Base-by-base conservation (phyloP, 768 basidiomycete genomes). In the Podaxis carcinomalis region DNA sequence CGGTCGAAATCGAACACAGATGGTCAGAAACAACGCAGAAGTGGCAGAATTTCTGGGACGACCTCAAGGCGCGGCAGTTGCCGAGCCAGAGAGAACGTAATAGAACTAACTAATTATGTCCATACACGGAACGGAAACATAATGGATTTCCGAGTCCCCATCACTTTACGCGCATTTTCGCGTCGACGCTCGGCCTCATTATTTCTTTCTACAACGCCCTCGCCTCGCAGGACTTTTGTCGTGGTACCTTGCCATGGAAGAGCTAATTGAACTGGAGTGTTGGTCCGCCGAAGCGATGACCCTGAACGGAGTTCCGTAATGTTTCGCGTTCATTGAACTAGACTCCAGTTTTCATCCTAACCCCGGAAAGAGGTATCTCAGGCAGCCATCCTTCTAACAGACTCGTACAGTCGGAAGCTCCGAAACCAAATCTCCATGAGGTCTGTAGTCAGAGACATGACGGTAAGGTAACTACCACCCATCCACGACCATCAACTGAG, bases 61-160 rank as follows among this genome's bases (percentile, higher is more conserved):
- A 58, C 21, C 14, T 56, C 21, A 21, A 46, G 16, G 27, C 35
- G 25, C 56, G 56, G 56, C 56, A 57, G 53, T 50, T 57, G 49
- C 52, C 62, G 55, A 51, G n/a, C 11, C 49, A 9, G 37, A 35
- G 5, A 32, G 10, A n/a, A 47, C 28, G 19, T 42, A 49, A 27
- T 36, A n/a, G 13, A 25, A 40, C 14, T n/a, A 25, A 19, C 13
- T n/a, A 44, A 44, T 44, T 44, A 44, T 19, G 42, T 44, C 5
- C 42, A 44, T 5, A 44, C 42, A 7, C 16, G n/a, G 7, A 16
- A 19, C 42, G 19, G 39, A 40, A 40, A n/a, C 39, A 40, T 40
- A 40, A 40, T 40, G 13, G 39, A 40, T 14, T 6, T 40, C 28
- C 2, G 32, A 32, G 32, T 32, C 32, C 32, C 32, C 7, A 32